These are phyloP conservation scores for Debaryomyces hansenii DNA, from an alignment of 805 yeast genomes.

Conservation along the genomic window DNA sequence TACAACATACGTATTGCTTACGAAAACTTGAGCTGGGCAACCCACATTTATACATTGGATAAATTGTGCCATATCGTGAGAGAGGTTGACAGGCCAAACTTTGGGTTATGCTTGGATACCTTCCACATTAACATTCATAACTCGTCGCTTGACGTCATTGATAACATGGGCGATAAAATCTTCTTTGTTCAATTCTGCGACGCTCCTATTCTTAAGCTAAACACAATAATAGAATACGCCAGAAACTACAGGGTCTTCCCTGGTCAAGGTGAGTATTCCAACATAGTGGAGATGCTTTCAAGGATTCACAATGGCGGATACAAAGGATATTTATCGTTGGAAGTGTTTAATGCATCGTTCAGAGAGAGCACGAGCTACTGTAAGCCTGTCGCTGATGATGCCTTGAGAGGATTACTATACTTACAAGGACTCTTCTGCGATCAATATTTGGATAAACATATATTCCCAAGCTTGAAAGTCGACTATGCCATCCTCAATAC, in stretches of 20 bases:
- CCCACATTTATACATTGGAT: conserved; percentile 15
- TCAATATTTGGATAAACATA: neutral
- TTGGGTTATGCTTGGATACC: conserved; percentile 27
- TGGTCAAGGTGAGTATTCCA: conserved; percentile 12
- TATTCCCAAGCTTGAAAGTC: neutral
- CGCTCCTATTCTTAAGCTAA: conserved; percentile 11
- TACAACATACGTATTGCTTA: conserved; percentile 21
- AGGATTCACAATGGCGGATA: conserved; percentile 6
- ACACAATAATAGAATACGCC: conserved; percentile 10
- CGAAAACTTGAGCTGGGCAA: conserved; percentile 26
- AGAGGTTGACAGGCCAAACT: conserved; percentile 19
- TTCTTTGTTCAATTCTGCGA: conserved; percentile 28
- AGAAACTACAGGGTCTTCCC: conserved; percentile 13
- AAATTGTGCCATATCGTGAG: conserved; percentile 14
- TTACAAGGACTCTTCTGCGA: conserved; percentile 6
- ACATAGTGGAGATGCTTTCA: conserved; percentile 2
- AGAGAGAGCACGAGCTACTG: conserved; percentile 3
- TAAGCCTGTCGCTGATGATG: conserved; percentile 12
- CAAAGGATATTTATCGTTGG: conserved; percentile 13
- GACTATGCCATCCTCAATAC: neutral
- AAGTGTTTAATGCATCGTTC: conserved; percentile 14
- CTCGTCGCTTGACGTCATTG: conserved; percentile 1
- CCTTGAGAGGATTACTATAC: conserved; percentile 11
- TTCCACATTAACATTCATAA: conserved; percentile 18
- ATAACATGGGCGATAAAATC: conserved; percentile 12